phyloP scores from a whole-genome alignment of 768 basidiomycete genomes.

The Amanita jacksonii region DNA sequence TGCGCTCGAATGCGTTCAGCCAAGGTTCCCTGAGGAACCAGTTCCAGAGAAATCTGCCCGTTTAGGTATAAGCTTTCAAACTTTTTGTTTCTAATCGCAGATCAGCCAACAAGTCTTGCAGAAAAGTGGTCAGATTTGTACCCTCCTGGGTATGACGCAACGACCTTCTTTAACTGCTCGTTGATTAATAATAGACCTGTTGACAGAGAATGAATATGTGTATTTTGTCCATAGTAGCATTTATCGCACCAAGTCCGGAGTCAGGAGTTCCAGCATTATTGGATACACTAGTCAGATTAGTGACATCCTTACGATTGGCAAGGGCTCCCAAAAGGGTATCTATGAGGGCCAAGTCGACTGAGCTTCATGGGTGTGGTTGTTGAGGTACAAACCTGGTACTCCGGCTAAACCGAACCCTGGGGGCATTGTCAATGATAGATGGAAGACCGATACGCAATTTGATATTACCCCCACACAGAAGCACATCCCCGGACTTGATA shows the following conservation, averaged over 20 bases:
- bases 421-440: background rate
- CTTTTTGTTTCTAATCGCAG: constrained; percentile 60
- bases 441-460: background rate
- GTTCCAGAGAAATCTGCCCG: constrained; percentile 76
- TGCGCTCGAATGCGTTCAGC: constrained; percentile 83
- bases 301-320: constrained; percentile 63
- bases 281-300: constrained; percentile 69
- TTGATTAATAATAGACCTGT: constrained; percentile 66
- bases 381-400: constrained; percentile 52
- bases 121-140: constrained; percentile 18
- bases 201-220: too few relatives aligned
- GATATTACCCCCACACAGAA: constrained; percentile 76
- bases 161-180: constrained; percentile 72
- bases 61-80: constrained; percentile 77
- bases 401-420: constrained; percentile 86
- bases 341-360: constrained; percentile 14
- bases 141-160: constrained; percentile 89
- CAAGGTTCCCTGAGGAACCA: constrained; percentile 88
- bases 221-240: too few relatives aligned
- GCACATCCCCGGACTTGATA: constrained; percentile 67
- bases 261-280: constrained; percentile 78
- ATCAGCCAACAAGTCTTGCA: background rate
- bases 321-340: constrained; percentile 82
- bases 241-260: constrained; percentile 53
- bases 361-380: constrained; percentile 3